Percentiles rank a stretch among this genome's conserved stretches.
phyloP scores from a whole-genome alignment of 192 early-diverging fungal species.

The Oehlia diaphana region DNA sequence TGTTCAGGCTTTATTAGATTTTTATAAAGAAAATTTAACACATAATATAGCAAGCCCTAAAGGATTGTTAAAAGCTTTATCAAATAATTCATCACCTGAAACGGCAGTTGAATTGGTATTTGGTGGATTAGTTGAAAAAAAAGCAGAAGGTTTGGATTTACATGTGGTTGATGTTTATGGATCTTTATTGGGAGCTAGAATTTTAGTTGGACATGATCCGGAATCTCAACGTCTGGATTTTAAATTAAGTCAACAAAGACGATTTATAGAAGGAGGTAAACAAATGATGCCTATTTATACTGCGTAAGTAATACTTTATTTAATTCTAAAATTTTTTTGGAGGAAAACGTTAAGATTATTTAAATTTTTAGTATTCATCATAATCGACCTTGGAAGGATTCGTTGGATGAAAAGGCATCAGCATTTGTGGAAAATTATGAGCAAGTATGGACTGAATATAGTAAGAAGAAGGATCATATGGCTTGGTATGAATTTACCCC shows the following conservation, averaged over 20 bases:
- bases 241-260: slow-evolving; percentile 55
- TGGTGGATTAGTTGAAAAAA: slow-evolving; percentile 44
- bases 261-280: slow-evolving; percentile 57
- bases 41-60: slow-evolving; percentile 34
- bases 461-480: slow-evolving; percentile 45
- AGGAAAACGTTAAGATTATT: not conserved
- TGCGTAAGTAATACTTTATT: slow-evolving; percentile 28
- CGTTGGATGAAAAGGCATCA: slow-evolving; percentile 22
- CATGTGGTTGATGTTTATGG: slow-evolving; percentile 64
- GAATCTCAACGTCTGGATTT: slow-evolving; percentile 46
- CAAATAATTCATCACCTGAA: slow-evolving; percentile 34
- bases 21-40: slow-evolving; percentile 33
- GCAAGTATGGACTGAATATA: slow-evolving; percentile 36
- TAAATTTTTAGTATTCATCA: slow-evolving; percentile 53
- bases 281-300: slow-evolving; percentile 80
- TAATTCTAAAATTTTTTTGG: slow-evolving; percentile 24
- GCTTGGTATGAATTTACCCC: slow-evolving; percentile 88
- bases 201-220: slow-evolving; percentile 43
- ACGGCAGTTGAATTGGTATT: slow-evolving; percentile 43
- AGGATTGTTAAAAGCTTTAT: slow-evolving; percentile 33
- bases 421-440: slow-evolving; percentile 36
- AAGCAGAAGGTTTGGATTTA: slow-evolving; percentile 31
- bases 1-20: slow-evolving; percentile 30
- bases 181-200: slow-evolving; percentile 43
- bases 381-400: slow-evolving; percentile 50